Conservation (phyloP, 805 yeast species). For the Hanseniaspora thailandica region DNA sequence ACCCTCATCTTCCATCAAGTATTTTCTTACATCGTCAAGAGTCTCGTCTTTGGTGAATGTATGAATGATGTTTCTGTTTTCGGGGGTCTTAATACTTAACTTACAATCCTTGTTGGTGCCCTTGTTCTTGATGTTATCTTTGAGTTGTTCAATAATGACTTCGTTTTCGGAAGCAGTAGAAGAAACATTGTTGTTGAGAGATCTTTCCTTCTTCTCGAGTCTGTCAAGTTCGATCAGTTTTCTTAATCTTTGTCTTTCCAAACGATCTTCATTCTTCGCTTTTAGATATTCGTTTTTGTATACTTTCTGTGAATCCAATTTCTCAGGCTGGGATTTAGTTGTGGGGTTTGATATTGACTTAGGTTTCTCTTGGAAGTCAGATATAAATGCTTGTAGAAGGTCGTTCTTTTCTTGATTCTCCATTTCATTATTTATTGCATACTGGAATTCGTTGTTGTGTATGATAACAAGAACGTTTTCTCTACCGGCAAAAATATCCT, state of each 20-base stretch:
- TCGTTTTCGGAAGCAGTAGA: background rate
- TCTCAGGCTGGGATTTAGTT: no score
- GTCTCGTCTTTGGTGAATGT: conserved; percentile 38
- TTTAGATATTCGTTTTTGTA: conserved; percentile 17
- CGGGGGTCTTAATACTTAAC: conserved; percentile 51
- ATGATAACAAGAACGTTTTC: background rate
- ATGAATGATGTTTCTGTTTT: conserved; percentile 48
- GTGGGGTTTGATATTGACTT: background rate
- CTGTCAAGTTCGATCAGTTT: conserved; percentile 12
- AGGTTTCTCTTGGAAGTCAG: background rate
- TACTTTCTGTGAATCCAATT: conserved; percentile 15
- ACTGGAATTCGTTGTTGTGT: background rate
- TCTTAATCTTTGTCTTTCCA: conserved; percentile 19
- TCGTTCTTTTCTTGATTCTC: conserved; percentile 4
- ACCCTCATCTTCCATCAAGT: conserved; percentile 44
- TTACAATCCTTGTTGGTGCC: conserved; percentile 26
- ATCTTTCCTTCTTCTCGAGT: conserved; percentile 6
- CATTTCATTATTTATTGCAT: background rate
- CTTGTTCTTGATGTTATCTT: conserved; percentile 14
- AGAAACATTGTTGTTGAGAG: no score
- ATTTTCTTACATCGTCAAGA: conserved; percentile 44
- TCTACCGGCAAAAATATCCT: background rate
- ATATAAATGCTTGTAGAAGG: background rate
- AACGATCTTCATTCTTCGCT: conserved; percentile 17
- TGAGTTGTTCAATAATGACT: background rate